Base-by-base conservation (phyloP, 805 yeast genomes). In the Lipomyces lipofer region DNA sequence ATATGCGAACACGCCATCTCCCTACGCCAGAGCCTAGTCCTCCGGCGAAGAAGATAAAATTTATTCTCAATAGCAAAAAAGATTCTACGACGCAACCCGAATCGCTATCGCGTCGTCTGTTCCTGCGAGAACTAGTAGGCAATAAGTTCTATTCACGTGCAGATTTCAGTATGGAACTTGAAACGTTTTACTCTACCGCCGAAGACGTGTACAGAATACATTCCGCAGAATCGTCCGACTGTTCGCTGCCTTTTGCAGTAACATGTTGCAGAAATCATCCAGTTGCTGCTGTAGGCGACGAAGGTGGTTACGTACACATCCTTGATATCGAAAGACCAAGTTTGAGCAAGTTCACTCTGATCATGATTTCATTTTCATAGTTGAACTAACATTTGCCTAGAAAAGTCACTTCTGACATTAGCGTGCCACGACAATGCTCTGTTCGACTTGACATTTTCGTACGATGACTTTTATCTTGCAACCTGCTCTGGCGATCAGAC, bases 401-500 rank as follows among this genome's bases (percentile, higher is more conserved):
- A 24, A 6, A 15, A 10, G 17, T 51, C 58, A 21, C 12, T 48
- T 15, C 17, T 54, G 35, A 30, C 38, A 10, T 15, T 55, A 13
- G 43, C 35, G 2, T 56, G 61, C 28, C 58, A 57, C 38, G 52
- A 54, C 6, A 57, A 56, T 29, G 58, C 61, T 17, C 49, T 57
- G 9, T 57, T 53, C 29, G 61, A 57, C 45, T 21, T 54, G 8
- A 33, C 59, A 6, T 54, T 57, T 50, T 45, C 61, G 10, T 6
- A 24, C 13, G 36, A 49, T 10, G 58, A 45, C 30, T 3, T 29
- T 25, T 38, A 25, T 4, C 42, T 57, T 19, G 61, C 54, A 25
- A 54, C 61, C 6, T 48, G 53, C 3, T 52, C 58, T 1, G 55
- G 58, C 36, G 61, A 57, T 39, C 51, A 49, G 36, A 57, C 59